Conservation (phyloP, 441 rosid genomes). For the Mallotus repandus region DNA sequence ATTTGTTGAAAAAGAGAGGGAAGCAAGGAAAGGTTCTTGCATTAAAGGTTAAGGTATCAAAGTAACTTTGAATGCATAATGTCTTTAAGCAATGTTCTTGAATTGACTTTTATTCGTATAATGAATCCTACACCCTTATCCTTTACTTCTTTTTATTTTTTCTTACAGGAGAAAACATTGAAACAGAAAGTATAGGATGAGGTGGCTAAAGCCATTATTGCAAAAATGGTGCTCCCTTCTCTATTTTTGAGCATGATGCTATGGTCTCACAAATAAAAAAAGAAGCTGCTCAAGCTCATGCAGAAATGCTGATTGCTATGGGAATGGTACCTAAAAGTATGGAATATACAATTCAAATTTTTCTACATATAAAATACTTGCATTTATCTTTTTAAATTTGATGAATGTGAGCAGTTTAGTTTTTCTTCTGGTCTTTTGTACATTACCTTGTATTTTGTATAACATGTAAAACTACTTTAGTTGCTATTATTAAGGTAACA, state of each 20-base stretch:
- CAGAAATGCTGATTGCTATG: constrained; percentile 50
- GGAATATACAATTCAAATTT: constrained; percentile 20
- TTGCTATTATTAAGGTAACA: too few species aligned
- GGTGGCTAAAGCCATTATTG: constrained; percentile 52
- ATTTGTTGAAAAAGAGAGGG: constrained; percentile 44
- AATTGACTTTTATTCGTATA: not conserved
- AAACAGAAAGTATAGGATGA: constrained; percentile 57
- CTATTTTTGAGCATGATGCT: constrained; percentile 56
- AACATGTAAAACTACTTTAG: not conserved
- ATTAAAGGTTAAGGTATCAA: constrained; percentile 57
- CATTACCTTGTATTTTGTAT: constrained; percentile 1
- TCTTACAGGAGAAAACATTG: constrained; percentile 52
- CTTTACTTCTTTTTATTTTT: not conserved
- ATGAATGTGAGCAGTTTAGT: not conserved
- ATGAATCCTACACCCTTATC: not conserved
- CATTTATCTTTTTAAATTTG: not conserved
- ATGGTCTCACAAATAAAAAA: constrained; percentile 49
- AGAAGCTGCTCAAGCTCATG: constrained; percentile 57
- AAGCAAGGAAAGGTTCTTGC: constrained; percentile 50
- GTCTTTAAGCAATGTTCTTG: constrained; percentile 10
- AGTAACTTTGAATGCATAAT: not conserved
- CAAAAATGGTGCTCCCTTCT: constrained; percentile 45
- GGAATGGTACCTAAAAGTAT: constrained; percentile 45
- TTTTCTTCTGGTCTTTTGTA: not conserved
- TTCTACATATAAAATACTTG: not conserved